Base-by-base conservation (phyloP, 2,329 filamentous ascomycete genomes). In the Davidsoniella eucalypti region DNA sequence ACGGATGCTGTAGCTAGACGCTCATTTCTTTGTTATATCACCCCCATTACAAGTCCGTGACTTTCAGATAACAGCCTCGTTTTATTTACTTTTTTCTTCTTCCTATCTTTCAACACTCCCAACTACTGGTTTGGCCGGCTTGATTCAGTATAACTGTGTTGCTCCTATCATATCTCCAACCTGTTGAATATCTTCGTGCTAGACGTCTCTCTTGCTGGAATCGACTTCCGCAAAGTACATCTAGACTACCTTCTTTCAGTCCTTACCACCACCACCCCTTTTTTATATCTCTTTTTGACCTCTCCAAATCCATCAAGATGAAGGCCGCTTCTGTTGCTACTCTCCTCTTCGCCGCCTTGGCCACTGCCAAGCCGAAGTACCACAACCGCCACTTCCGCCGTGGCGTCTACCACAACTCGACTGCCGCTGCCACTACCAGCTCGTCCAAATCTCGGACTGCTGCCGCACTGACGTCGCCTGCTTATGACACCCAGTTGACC, bases 1-100 rank as follows among this genome's bases (percentile, higher is more conserved):
- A 33, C 29, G 12, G 29, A 40, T 50, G 52, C 44, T 50, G 52
- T 53, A 51, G 52, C 44, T 53, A 48, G 52, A 53, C 44, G 48
- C 48, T 53, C 43, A 25, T 49, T 53, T 45, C 47, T 46, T 44
- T 51, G 45, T 17, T 45, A 43, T 33, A 49, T 43, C 42, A 33
- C 29, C 3, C 14, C 39, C 16, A 41, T 14, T n/a, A 41, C 6
- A 17, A 23, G 16, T 41, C 21, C 16, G 39, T 23, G 14, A 23
- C 39, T 41, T 23, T 14, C 39, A 41, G 18, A 9, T 33, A 33
- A 33, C 29, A 33, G 45, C 44, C 49, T 52, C 55, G 49, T 38
- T 49, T 36, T 40, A 40, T 51, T 36, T 42, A 39, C 44, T 48
- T 53, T 48, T 25, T 29, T 41, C 25, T 33, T 44, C 44, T 47